Evolutionary conservation across 2,329 filamentous ascomycete genomes (phyloP), one percentile per base, ranked within the genome.

Genomic region (Fusarium napiforme): DNA sequence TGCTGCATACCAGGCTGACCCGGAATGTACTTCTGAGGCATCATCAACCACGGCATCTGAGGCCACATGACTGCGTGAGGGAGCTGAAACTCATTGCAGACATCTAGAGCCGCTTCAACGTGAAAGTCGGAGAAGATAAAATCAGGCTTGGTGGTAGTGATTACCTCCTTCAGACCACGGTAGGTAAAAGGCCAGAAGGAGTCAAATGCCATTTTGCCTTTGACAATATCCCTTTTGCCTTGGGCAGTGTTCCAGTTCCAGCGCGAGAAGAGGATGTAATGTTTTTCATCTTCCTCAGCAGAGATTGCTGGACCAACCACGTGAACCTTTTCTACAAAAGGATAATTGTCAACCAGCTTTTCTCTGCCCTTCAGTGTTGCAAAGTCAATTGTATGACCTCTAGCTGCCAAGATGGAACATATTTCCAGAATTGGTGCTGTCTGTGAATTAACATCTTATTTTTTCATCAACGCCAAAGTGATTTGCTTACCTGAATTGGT

Each of bases 51-150:
- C 15, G 60, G 60, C 60, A 62, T 62, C 8, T 62, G 60, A 2
- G 60, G 60, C 50, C 60, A 56, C 60, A 62, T 57, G 39, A 62
- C 60, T 16, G 60, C 60, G 21, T 62, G 60, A 1, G 60, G 60
- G 53, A 62, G 32, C 5, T 21, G 32, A 39, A 62, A 62, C 21
- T 57, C 60, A 5, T 62, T 39, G 26, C 60, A 62, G 21, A 62
- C 32, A 39, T 62, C 60, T 9, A 56, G n/a, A 3, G 59, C 49
- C 16, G 49, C 59, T 46, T 62, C 59, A 14, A 62, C 59, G 3
- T 62, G 59, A 26, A 62, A 62, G 59, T 62, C 59, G 32, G 59
- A 62, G 49, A 62, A 62, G 15, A 62, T 39, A 3, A 62, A 62
- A 12, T 57, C 59, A 14, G 59, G 59, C 9, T 57, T 62, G 26